These are phyloP conservation scores for Solanum rostratum DNA, from an alignment of 257 asterid species.

Conservation along the genomic window DNA sequence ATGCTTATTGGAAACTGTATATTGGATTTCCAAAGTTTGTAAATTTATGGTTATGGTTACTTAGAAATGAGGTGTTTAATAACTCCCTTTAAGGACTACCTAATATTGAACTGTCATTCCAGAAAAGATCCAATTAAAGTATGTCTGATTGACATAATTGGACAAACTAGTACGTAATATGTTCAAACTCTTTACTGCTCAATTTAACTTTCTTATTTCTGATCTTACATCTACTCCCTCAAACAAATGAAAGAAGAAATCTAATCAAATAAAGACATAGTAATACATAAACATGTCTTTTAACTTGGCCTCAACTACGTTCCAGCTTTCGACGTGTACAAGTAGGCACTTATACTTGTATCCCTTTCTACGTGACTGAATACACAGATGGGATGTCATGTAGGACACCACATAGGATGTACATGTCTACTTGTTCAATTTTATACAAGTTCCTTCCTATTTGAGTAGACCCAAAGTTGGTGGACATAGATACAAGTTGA, in stretches of 20 bases:
- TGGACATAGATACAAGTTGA: too few relatives aligned
- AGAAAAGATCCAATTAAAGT: neutral
- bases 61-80: neutral
- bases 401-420: too few relatives aligned
- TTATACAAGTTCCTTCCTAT: too few relatives aligned
- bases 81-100: neutral
- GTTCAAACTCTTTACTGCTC: neutral
- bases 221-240: neutral
- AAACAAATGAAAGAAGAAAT: neutral
- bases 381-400: neutral
- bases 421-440: too few relatives aligned
- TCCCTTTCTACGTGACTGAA: neutral
- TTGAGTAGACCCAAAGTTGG: neutral
- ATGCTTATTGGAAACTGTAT: neutral
- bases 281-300: too few relatives aligned
- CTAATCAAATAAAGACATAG: neutral
- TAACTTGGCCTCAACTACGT: neutral
- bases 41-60: neutral
- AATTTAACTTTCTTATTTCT: neutral
- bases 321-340: neutral
- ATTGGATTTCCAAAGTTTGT: neutral
- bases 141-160: neutral
- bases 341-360: neutral
- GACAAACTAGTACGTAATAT: neutral
- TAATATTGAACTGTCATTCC: neutral